Percentiles rank a stretch among this genome's conserved stretches.
Evolutionary conservation across 106 monocot genomes (phyloP).

Genomic region (Gastrodia elata): DNA sequence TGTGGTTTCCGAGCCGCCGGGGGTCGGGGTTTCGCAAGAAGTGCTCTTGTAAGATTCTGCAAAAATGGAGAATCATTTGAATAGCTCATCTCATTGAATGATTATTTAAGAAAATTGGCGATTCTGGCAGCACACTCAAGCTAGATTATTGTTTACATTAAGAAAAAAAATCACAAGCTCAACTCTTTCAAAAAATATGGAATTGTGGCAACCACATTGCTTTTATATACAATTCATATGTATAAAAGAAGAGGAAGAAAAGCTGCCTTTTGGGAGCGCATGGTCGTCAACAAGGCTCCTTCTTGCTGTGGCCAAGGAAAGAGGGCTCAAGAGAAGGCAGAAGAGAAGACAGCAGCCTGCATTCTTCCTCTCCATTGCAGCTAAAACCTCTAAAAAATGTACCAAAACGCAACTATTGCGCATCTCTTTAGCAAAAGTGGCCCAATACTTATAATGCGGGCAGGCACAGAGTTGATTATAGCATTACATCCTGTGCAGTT

Average conservation of each 20-base stretch:
- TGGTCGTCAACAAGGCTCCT: conserved; percentile 3
- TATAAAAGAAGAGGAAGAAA: background rate
- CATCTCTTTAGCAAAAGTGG: background rate
- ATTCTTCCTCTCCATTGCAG: conserved; percentile 2
- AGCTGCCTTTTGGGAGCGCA: conserved; percentile 11
- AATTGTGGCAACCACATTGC: background rate
- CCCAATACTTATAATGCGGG: background rate
- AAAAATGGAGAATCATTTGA: background rate
- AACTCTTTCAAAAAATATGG: background rate
- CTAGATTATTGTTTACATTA: no score
- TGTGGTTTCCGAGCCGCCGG: background rate
- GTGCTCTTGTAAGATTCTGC: background rate
- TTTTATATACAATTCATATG: no score
- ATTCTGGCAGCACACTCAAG: no score
- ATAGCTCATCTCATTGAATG: no score
- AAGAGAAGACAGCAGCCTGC: background rate
- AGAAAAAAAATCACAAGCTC: background rate
- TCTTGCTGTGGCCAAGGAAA: background rate
- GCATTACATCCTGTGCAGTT: background rate
- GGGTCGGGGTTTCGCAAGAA: background rate
- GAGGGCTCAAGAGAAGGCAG: background rate
- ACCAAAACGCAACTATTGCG: background rate
- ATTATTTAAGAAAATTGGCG: no score
- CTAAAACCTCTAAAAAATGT: background rate
- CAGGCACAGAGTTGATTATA: background rate